A percentile compares a stretch with the other conserved stretches of the same genome.
Evolutionary conservation across 2,329 filamentous ascomycete genomes (phyloP).

Genomic region (Botryosphaeria dothidea): DNA sequence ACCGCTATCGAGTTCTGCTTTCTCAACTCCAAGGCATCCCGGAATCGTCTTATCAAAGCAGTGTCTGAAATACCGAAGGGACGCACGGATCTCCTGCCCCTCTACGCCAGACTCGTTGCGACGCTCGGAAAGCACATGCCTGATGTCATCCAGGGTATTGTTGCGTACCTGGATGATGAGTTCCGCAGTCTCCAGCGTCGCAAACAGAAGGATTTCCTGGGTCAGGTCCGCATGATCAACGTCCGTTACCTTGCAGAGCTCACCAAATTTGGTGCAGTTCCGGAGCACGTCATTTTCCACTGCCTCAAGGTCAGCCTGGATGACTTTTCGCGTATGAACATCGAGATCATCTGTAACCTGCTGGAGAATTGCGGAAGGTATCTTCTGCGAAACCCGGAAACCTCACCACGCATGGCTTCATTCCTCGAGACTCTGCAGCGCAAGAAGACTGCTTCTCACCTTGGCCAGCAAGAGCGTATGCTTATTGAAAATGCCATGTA

Average conservation of each 20-base stretch:
- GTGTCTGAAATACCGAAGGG: slow-evolving; percentile 94
- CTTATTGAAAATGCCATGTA: slow-evolving; percentile 97
- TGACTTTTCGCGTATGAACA: slow-evolving; percentile 98
- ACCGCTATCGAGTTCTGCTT: slow-evolving; percentile 97
- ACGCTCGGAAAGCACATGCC: slow-evolving; percentile 92
- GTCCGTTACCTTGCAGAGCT: slow-evolving; percentile 97
- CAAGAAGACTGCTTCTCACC: slow-evolving; percentile 93
- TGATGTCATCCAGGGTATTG: slow-evolving; percentile 88
- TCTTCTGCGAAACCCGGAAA: slow-evolving; percentile 87
- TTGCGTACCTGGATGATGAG: slow-evolving; percentile 91
- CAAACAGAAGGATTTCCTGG: slow-evolving; percentile 96
- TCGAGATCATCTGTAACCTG: slow-evolving; percentile 95
- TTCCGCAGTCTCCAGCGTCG: slow-evolving; percentile 95
- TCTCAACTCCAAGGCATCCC: slow-evolving; percentile 97
- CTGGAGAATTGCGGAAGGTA: slow-evolving; percentile 97
- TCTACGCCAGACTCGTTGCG: slow-evolving; percentile 89
- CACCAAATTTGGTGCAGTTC: slow-evolving; percentile 97
- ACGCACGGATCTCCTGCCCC: slow-evolving; percentile 83
- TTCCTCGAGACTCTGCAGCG: slow-evolving; percentile 94
- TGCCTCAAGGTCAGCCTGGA: slow-evolving; percentile 97
- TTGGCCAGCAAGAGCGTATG: slow-evolving; percentile 96
- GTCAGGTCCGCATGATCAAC: slow-evolving; percentile 89
- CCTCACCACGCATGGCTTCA: slow-evolving; percentile 86
- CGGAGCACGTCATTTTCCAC: slow-evolving; percentile 98
- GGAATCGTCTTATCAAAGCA: slow-evolving; percentile 90